These are phyloP conservation scores for Cadophora sp. DNA, from an alignment of 2,329 filamentous ascomycete genomes.

Conservation along the genomic window DNA sequence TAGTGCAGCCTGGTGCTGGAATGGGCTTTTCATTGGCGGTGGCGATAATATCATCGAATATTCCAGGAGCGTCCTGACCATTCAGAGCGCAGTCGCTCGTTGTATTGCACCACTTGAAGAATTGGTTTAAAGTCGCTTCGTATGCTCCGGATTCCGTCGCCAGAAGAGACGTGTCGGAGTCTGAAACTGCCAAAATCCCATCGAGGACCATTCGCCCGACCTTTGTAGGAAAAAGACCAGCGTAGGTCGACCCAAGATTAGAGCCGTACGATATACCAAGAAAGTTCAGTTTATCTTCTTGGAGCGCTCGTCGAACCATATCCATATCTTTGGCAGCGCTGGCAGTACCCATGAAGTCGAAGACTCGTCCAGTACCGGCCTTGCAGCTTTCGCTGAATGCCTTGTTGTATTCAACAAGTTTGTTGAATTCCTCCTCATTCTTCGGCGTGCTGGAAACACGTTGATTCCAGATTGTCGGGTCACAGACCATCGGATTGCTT, in stretches of 20 bases:
- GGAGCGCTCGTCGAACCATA: constrained; percentile 44
- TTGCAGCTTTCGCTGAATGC: constrained; percentile 49
- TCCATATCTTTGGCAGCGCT: constrained; percentile 41
- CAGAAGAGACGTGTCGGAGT: constrained; percentile 45
- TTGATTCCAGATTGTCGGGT: constrained; percentile 47
- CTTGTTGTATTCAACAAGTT: constrained; percentile 48
- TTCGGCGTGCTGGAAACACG: constrained; percentile 47
- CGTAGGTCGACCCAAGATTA: constrained; percentile 52
- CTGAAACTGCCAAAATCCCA: constrained; percentile 51
- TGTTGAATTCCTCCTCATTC: constrained; percentile 47
- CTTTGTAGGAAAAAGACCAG: constrained; percentile 51
- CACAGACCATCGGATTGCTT: constrained; percentile 50
- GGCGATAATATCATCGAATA: constrained; percentile 41
- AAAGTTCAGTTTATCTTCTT: constrained; percentile 47
- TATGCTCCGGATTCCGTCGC: constrained; percentile 47
- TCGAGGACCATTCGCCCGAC: constrained; percentile 52
- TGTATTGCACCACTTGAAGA: constrained; percentile 48
- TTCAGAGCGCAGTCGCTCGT: constrained; percentile 43
- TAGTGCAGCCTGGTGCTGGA: constrained; percentile 46
- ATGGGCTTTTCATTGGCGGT: constrained; percentile 45
- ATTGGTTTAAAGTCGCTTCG: constrained; percentile 46
- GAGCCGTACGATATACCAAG: constrained; percentile 54
- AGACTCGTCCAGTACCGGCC: constrained; percentile 47
- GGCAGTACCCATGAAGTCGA: constrained; percentile 52
- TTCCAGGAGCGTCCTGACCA: constrained; percentile 40